These are phyloP conservation scores for Ogataea neopini DNA, from an alignment of 805 yeast genomes.

Conservation along the genomic window DNA sequence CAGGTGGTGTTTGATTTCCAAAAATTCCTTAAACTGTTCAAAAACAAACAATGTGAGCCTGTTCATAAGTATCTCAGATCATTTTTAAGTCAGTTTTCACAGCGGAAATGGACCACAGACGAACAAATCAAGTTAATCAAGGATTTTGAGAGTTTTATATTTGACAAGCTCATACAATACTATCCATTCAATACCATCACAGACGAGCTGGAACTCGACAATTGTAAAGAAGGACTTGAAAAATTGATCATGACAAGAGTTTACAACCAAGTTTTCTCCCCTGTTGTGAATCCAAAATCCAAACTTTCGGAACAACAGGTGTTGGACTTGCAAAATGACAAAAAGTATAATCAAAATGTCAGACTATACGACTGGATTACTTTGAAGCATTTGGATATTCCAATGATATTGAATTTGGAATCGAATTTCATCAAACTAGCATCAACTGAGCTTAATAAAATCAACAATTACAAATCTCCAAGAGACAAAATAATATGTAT, in stretches of 20 bases:
- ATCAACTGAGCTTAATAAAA: conserved; percentile 69
- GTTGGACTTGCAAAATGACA: conserved; percentile 66
- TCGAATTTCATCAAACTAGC: conserved; percentile 66
- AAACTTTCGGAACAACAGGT: conserved; percentile 55
- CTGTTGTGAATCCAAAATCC: conserved; percentile 43
- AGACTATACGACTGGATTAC: conserved; percentile 54
- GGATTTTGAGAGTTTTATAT: conserved; percentile 77
- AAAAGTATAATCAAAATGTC: conserved; percentile 48
- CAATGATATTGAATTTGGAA: conserved; percentile 45
- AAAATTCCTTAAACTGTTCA: conserved; percentile 67
- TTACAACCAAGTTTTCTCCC: conserved; percentile 77
- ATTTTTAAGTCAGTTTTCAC: conserved; percentile 73
- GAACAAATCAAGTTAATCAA: conserved; percentile 77
- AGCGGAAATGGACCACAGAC: conserved; percentile 65
- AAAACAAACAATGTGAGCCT: conserved; percentile 80
- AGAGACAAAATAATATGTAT: conserved; percentile 92
- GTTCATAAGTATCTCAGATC: conserved; percentile 83
- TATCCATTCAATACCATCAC: conserved; percentile 74
- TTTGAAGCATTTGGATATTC: conserved; percentile 78
- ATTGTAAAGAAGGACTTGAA: conserved; percentile 89
- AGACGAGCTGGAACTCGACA: conserved; percentile 57
- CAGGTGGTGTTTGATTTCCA: conserved; percentile 75
- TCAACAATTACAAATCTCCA: conserved; percentile 86
- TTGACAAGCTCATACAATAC: conserved; percentile 55
- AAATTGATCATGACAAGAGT: conserved; percentile 88